Evolutionary conservation across 441 rosid genomes (phyloP), one percentile per base, ranked within the genome.

Genomic region (Gossypium gossypioides): DNA sequence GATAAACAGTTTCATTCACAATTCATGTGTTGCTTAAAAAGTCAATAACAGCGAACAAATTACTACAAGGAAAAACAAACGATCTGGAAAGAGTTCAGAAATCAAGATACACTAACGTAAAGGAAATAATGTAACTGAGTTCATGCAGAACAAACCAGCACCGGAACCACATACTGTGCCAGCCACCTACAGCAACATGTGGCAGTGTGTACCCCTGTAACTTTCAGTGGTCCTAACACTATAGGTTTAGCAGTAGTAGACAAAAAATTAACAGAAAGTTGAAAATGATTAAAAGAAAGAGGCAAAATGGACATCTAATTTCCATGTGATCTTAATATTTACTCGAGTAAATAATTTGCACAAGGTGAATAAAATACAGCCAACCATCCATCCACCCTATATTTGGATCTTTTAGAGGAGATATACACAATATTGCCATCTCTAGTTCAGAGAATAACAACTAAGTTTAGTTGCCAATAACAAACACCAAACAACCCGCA

Each of bases 331-430:
- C 52, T n/a, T 16, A 37, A 63, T 19, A 37, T 63, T 42, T 40
- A 40, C 52, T 42, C 2, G 0, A 42, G 18, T 24, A 64, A 64
- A 62, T 64, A 61, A 54, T 77, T 52, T 70, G 78, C 71, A 74
- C 58, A 25, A 74, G 19, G 73, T 2, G 1, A 37, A 55, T 19
- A 21, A 50, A 57, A 21, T 34, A 34, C 22, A 34, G 50, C 8
- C 27, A 58, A 27, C n/a, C 24, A 70, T 7, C 57, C 22, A 52
- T 16, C 57, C 12, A 58, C 56, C 51, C 19, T 62, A 16, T 9
- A 60, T 52, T 16, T 6, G 57, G 57, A 52, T 46, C 52, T 13
- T 46, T 46, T 46, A 46, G 52, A 22, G 25, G 37, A 50, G 25
- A 74, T 40, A 46, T 37, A 67, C 51, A 60, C 69, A 71, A 18